Percentiles rank a stretch among this genome's conserved stretches.
Evolutionary conservation across 768 basidiomycete genomes (phyloP).

Genomic region (Lentinula raphanica): DNA sequence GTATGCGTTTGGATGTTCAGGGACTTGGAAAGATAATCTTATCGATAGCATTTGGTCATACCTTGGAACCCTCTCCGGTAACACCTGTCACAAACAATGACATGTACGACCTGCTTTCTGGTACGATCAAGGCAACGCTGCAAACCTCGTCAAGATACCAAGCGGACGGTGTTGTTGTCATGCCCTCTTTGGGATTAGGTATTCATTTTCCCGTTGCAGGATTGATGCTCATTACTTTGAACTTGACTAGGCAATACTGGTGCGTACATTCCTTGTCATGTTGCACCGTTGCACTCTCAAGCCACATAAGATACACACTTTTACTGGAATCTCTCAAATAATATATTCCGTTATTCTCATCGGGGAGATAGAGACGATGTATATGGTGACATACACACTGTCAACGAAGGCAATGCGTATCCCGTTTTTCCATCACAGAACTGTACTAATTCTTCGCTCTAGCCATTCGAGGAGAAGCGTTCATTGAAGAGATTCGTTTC

Average conservation of each 20-base stretch:
- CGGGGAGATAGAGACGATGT: constrained; percentile 14
- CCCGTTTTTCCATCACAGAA: too few relatives aligned
- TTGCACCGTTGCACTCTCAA: neutral
- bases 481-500: constrained; percentile 34
- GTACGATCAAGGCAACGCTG: constrained; percentile 37
- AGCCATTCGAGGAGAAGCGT: constrained; percentile 25
- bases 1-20: constrained; percentile 9
- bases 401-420: constrained; percentile 39
- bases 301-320: constrained; percentile 25
- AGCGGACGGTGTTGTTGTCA: constrained; percentile 11
- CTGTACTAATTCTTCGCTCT: neutral
- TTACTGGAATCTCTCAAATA: constrained; percentile 27
- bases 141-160: constrained; percentile 20
- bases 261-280: constrained; percentile 11
- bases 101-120: constrained; percentile 31
- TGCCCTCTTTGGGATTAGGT: constrained; percentile 26
- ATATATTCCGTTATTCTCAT: constrained; percentile 46
- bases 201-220: neutral
- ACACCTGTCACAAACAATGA: constrained; percentile 23
- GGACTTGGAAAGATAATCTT: constrained; percentile 25
- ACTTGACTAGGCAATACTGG: constrained; percentile 18
- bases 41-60: constrained; percentile 28
- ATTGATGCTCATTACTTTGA: neutral
- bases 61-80: constrained; percentile 45
- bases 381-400: constrained; percentile 35